Evolutionary conservation across 2,329 filamentous ascomycete species (phyloP), one percentile per base, ranked within the genome.

Genomic region (Leptosphaerulina australis): DNA sequence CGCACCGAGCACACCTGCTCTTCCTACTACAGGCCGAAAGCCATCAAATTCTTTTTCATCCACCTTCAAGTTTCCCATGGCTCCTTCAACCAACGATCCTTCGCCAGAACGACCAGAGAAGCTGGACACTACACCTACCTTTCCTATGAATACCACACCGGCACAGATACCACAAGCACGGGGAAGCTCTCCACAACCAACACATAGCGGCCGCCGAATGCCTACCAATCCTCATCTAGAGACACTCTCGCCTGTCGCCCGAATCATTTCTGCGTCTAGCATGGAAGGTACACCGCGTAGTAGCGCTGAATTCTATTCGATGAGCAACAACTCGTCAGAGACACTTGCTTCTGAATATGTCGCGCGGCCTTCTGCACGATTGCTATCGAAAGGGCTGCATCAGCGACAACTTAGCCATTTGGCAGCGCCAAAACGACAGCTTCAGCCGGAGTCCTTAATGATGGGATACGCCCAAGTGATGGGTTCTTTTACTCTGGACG

Each of bases 381-480:
- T 88, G 11, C 77, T 85, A 14, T 60, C 63, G 21, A 58, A 59
- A 30, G 49, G 61, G 4, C 30, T 61, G 28, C 69, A 72, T 44
- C 67, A 68, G 37, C 62, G 68, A 30, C 63, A 56, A 30, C 36
- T 54, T 5, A 71, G 70, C 18, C 67, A 69, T 29, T 49, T 72
- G 38, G 64, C 50, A 74, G 76, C 55, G 0, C 58, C 64, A 1
- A 61, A 52, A 5, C 58, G 49, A n/a, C 62, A 62, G 20, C 66
- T 63, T 56, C 61, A 65, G 78, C 85, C 90, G 0, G 92, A 97
- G 69, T 87, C 88, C 1, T 76, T 99, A 44, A 95, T 99, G 85
- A 99, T 99, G 94, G 94, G 92, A 0, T 99, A 96, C 73, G 93
- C 90, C 2, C 94, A 99, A 64, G 84, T 97, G 2, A 89, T 91